A percentile compares a stretch with the other conserved stretches of the same genome.
phyloP scores from a whole-genome alignment of 1,284 basidiomycete species.

The Heterobasidion occidentale region DNA sequence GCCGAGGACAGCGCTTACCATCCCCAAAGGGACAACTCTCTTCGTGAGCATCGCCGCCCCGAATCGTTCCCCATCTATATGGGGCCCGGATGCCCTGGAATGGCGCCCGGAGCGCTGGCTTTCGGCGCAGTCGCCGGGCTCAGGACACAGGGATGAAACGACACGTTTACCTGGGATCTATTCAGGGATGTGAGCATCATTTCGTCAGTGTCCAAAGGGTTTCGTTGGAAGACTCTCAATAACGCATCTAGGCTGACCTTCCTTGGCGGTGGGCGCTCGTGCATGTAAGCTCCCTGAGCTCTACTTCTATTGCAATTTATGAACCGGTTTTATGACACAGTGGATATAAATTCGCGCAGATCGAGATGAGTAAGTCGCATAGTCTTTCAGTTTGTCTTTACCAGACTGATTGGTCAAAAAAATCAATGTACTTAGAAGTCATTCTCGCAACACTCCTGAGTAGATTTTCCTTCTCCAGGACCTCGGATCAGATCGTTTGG shows the following conservation, averaged over 20 bases:
- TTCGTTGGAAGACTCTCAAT: not conserved
- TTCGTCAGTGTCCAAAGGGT: not conserved
- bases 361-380: slow-evolving; percentile 10
- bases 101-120: slow-evolving; percentile 18
- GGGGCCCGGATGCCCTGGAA: slow-evolving; percentile 7
- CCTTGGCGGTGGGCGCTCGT: slow-evolving; percentile 12
- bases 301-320: not conserved
- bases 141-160: not conserved
- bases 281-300: slow-evolving; percentile 9
- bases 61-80: slow-evolving; percentile 12
- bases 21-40: slow-evolving; percentile 13
- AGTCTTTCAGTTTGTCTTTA: too few species aligned
- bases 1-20: slow-evolving; percentile 6
- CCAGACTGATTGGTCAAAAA: not conserved
- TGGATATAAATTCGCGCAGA: slow-evolving; percentile 11
- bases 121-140: slow-evolving; percentile 3
- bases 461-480: not conserved
- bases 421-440: not conserved
- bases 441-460: not conserved
- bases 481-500: slow-evolving; percentile 1
- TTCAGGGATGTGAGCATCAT: slow-evolving; percentile 11
- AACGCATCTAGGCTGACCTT: slow-evolving; percentile 10
- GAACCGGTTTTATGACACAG: not conserved
- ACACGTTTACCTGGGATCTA: slow-evolving; percentile 14
- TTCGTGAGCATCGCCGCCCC: slow-evolving; percentile 12